Percentiles rank a stretch among this genome's conserved stretches.
Evolutionary conservation across 2,329 filamentous ascomycete species (phyloP).

Genomic region (Onygenales sp.): DNA sequence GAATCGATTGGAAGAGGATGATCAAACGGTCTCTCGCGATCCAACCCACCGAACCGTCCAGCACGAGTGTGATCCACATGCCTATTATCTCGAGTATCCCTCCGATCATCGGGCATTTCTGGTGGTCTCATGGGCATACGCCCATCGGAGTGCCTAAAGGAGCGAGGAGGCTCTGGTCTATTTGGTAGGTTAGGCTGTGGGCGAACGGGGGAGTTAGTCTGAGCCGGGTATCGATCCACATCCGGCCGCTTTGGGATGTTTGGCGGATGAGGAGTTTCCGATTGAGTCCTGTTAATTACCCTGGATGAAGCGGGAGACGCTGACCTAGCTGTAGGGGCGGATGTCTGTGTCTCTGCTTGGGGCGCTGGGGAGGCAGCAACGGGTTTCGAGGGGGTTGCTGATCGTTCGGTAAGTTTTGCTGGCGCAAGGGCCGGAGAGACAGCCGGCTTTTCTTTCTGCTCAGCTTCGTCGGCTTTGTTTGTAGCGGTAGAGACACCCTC

Average conservation of each 20-base stretch:
- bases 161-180: conserved; percentile 23
- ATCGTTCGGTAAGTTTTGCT: neutral
- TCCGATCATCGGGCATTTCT: conserved; percentile 29
- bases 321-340: neutral
- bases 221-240: conserved; percentile 21
- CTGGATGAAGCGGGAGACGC: neutral
- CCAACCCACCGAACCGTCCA: conserved; percentile 27
- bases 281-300: conserved; percentile 10
- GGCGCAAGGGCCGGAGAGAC: conserved; percentile 6
- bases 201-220: conserved; percentile 17
- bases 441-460: conserved; percentile 6
- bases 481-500: neutral
- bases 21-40: conserved; percentile 28
- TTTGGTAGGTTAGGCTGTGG: conserved; percentile 28
- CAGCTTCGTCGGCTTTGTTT: conserved; percentile 1
- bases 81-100: conserved; percentile 24
- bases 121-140: conserved; percentile 28
- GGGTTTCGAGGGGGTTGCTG: neutral
- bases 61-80: conserved; percentile 27
- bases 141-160: conserved; percentile 26
- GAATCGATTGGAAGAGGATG: conserved; percentile 18
- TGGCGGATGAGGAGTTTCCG: conserved; percentile 20
- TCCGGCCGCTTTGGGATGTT: conserved; percentile 32
- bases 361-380: neutral
- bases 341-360: neutral